phyloP scores from a whole-genome alignment of 495 filamentous ascomycete species.

The Xylaria intraflava region DNA sequence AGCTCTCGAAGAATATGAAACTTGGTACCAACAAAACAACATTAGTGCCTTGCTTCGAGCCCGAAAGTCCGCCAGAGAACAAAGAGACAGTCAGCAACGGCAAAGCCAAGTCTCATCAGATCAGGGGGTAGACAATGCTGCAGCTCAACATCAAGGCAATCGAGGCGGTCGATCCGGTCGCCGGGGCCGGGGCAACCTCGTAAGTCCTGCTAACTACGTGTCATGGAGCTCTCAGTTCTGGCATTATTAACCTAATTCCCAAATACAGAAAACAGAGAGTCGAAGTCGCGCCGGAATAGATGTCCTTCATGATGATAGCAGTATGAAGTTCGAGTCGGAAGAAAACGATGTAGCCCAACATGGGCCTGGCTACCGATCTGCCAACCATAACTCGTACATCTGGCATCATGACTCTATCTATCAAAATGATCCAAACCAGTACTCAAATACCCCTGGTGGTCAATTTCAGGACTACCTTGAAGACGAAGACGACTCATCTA shows the following conservation, averaged over 20 bases:
- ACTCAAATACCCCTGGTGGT: slow-evolving; percentile 1
- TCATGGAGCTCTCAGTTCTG: neutral
- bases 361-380: slow-evolving; percentile 4
- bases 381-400: slow-evolving; percentile 7
- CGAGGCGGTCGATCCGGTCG: slow-evolving; percentile 15
- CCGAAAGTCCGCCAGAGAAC: slow-evolving; percentile 64
- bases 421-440: slow-evolving; percentile 16
- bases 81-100: slow-evolving; percentile 38
- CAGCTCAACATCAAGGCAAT: slow-evolving; percentile 2
- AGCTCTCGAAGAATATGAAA: slow-evolving; percentile 54
- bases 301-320: neutral
- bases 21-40: slow-evolving; percentile 61
- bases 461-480: slow-evolving; percentile 9
- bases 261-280: neutral
- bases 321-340: slow-evolving; percentile 30
- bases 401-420: slow-evolving; percentile 12
- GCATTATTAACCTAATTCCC: slow-evolving; percentile 1
- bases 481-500: slow-evolving; percentile 12
- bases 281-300: neutral
- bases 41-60: slow-evolving; percentile 62
- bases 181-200: slow-evolving; percentile 11
- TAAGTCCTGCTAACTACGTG: slow-evolving; percentile 8
- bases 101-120: slow-evolving; percentile 7
- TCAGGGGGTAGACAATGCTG: neutral
- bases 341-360: slow-evolving; percentile 16